These are phyloP conservation scores for Phaeoacremonium minimum DNA, from an alignment of 2,329 filamentous ascomycete species.

Conservation along the genomic window DNA sequence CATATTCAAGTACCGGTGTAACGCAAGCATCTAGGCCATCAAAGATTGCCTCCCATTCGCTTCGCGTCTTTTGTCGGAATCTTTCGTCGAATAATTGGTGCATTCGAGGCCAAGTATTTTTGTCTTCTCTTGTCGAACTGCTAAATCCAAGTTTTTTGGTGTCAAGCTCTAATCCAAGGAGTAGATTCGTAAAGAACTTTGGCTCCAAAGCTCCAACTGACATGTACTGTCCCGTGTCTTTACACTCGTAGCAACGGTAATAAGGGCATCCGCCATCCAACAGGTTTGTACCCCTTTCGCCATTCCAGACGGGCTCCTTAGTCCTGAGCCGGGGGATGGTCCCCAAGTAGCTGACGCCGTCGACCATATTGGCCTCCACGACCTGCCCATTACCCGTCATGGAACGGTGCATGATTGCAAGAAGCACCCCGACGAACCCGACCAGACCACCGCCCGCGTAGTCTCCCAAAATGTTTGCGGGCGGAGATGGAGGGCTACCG, in stretches of 20 bases:
- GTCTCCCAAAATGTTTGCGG: constrained; percentile 81
- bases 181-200: constrained; percentile 69
- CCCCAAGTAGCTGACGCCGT: constrained; percentile 75
- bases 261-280: constrained; percentile 84
- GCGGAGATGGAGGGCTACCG: constrained; percentile 68
- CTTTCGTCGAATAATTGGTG: constrained; percentile 53
- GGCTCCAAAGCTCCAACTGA: constrained; percentile 89
- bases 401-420: constrained; percentile 68
- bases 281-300: constrained; percentile 67
- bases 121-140: too few relatives aligned
- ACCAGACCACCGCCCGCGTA: constrained; percentile 86
- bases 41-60: constrained; percentile 82
- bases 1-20: constrained; percentile 77
- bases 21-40: constrained; percentile 90
- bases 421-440: constrained; percentile 75
- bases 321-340: constrained; percentile 69
- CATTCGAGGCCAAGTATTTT: too few relatives aligned
- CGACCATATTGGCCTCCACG: constrained; percentile 96
- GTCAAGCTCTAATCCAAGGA: constrained; percentile 62
- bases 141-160: too few relatives aligned
- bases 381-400: constrained; percentile 72
- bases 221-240: constrained; percentile 73
- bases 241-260: constrained; percentile 85
- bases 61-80: constrained; percentile 67
- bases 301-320: constrained; percentile 59